Conservation (phyloP, 2,329 filamentous ascomycete species). For the Penicillium sp. region DNA sequence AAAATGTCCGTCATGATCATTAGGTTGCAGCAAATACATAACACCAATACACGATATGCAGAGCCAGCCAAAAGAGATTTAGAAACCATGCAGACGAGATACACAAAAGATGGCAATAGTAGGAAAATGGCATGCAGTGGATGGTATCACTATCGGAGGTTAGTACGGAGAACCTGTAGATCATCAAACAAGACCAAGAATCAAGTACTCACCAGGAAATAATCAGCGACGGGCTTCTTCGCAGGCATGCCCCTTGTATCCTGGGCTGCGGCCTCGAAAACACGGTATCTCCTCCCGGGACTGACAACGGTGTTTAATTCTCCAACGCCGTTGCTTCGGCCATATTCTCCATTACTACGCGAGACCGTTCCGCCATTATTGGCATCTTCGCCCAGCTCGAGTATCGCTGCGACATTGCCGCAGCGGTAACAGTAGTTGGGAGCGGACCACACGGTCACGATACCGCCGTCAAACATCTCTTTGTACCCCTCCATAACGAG, state of each 20-base stretch:
- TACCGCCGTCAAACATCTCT: constrained; percentile 95
- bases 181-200: neutral
- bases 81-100: constrained; percentile 11
- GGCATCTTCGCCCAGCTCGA: constrained; percentile 88
- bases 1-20: constrained; percentile 24
- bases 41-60: constrained; percentile 25
- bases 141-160: constrained; percentile 24
- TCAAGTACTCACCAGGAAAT: constrained; percentile 66
- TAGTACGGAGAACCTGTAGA: constrained; percentile 1
- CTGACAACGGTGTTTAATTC: constrained; percentile 57
- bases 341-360: constrained; percentile 57
- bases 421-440: constrained; percentile 97
- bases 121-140: constrained; percentile 8
- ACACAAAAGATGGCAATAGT: constrained; percentile 5
- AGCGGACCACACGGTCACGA: constrained; percentile 98
- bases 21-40: constrained; percentile 19
- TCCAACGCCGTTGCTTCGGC: constrained; percentile 46
- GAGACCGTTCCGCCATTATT: constrained; percentile 70
- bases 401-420: constrained; percentile 90
- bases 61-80: constrained; percentile 11
- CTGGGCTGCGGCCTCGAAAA: constrained; percentile 95
- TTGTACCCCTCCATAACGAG: constrained; percentile 99
- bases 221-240: constrained; percentile 97
- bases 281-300: constrained; percentile 85
- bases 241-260: constrained; percentile 96